These are phyloP conservation scores for Corymbia calophylla DNA, from an alignment of 441 rosid species.

Conservation along the genomic window DNA sequence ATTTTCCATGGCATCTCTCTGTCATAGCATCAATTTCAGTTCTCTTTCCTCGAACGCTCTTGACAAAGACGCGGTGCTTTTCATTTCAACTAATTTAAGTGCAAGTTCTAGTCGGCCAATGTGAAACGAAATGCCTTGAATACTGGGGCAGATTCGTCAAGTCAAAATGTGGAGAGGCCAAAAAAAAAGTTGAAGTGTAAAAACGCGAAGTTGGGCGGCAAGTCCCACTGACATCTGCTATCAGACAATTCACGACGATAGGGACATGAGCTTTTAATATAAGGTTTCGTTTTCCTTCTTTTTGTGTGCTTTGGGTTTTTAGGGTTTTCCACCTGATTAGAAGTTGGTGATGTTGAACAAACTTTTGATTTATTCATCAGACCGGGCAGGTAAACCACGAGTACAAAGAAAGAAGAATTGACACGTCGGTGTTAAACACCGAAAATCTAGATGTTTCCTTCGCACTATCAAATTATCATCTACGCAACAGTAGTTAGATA, in stretches of 20 bases:
- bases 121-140: not conserved
- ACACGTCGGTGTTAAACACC: rapidly evolving
- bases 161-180: not conserved
- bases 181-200: not conserved
- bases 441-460: not conserved
- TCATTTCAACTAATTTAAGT: not conserved
- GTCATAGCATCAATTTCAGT: not conserved
- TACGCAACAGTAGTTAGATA: not conserved
- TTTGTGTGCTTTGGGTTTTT: not conserved
- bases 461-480: not conserved
- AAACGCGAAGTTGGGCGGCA: not conserved
- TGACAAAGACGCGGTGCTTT: not conserved
- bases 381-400: not conserved
- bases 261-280: not conserved
- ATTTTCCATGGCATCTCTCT: not conserved
- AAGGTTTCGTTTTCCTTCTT: not conserved
- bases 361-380: not conserved
- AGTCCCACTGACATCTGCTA: not conserved
- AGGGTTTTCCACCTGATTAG: not conserved
- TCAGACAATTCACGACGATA: not conserved
- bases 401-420: not conserved
- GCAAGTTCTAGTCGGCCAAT: not conserved
- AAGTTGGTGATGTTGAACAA: not conserved
- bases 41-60: not conserved
- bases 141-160: not conserved